Evolutionary conservation across 345 rosid species (phyloP), one percentile per base, ranked within the genome.

Genomic region (Mangifera indica): DNA sequence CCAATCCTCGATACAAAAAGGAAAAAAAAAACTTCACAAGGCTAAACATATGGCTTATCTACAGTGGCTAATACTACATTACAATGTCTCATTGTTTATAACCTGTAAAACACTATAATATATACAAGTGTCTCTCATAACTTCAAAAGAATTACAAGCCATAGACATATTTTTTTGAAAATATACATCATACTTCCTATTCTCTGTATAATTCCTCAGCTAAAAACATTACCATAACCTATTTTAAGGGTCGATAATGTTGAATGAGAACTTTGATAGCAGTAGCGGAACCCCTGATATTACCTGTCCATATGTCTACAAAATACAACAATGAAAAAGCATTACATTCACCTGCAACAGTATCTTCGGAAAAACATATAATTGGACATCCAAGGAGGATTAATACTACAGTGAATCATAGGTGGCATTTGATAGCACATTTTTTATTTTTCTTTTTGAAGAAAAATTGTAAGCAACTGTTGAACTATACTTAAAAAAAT

Each of bases 261-360:
- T 91, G 94, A 88, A 83, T 67, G 97, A 84, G 82, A 81, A 88
- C 63, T 86, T 87, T 0, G 98, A 91, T 24, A 93, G 85, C 83
- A 91, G 83, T 78, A 84, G 90, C 1, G 98, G 98, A 26, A 89
- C 83, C 78, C 87, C 87, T 26, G 94, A 74, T 76, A 93, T 91
- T 73, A 89, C 59, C 0, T 82, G 87, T 63, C 96, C 98, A 61
- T 93, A 88, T 65, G 93, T 89, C 96, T 91, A 79, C 81, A 86
- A 64, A 59, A 66, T 10, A 32, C 20, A 58, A 62, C 11, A 64
- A 24, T 12, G 2, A 18, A 71, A 55, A 42, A 13, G 20, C 14
- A 67, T 77, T 17, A 72, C 58, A 67, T 52, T 17, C 26, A n/a
- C 18, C 21, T 18, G 55, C 57, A 26, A 32, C 17, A 51, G 25